phyloP scores from a whole-genome alignment of 495 filamentous ascomycete species.

The Hyaloscypha finlandica region DNA sequence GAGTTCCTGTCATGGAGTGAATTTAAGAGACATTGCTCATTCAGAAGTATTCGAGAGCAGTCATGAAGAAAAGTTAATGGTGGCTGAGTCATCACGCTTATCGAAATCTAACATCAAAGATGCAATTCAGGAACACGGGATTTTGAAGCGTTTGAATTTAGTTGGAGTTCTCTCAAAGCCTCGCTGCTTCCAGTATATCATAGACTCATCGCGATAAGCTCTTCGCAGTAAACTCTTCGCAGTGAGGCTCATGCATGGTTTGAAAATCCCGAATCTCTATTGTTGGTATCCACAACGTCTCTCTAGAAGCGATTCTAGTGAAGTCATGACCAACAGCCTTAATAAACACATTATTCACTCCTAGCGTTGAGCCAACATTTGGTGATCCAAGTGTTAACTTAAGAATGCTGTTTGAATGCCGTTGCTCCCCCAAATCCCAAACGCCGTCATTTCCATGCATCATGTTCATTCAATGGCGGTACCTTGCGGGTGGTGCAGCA shows the following conservation, averaged over 20 bases:
- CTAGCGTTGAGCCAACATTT: conserved; percentile 24
- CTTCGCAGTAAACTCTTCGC: not conserved
- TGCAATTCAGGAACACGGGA: not conserved
- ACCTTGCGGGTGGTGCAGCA: not conserved
- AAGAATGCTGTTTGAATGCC: conserved; percentile 7
- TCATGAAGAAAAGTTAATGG: not conserved
- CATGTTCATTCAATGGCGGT: conserved; percentile 23
- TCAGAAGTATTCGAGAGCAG: not conserved
- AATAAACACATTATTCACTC: conserved; percentile 25
- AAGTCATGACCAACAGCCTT: conserved; percentile 4
- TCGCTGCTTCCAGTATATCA: not conserved
- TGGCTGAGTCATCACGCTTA: not conserved
- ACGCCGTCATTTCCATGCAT: conserved; percentile 35
- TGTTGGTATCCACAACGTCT: conserved; percentile 2
- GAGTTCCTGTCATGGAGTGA: not conserved
- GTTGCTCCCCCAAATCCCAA: conserved; percentile 22
- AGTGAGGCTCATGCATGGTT: not conserved
- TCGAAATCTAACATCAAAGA: not conserved
- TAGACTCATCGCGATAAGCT: no score
- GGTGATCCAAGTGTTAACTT: conserved; percentile 25
- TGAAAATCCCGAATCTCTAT: conserved; percentile 15
- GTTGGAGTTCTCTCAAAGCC: not conserved
- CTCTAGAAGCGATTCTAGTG: conserved; percentile 14
- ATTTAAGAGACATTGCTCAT: not conserved
- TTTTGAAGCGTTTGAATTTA: not conserved